Percentiles rank a stretch among this genome's conserved stretches.
These are phyloP conservation scores for Pseudozyma hubeiensis DNA, from an alignment of 1,284 basidiomycete genomes.

Conservation along the genomic window DNA sequence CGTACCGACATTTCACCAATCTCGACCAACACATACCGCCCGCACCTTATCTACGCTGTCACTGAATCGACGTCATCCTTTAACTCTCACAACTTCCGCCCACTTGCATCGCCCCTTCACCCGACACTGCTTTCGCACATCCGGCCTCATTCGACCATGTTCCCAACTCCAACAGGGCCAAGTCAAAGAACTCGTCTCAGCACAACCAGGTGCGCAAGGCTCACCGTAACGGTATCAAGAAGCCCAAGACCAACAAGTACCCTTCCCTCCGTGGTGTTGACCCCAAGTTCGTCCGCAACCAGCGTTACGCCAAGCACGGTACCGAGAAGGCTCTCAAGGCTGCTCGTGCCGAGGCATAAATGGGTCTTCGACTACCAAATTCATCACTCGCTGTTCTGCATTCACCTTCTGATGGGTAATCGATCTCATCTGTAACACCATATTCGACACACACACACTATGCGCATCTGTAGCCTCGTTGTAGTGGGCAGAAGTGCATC, in stretches of 20 bases:
- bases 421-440: constrained; percentile 17
- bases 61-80: too few relatives aligned
- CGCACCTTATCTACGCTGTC: neutral
- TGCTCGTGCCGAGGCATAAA: constrained; percentile 51
- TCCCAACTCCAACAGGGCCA: constrained; percentile 50
- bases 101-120: too few relatives aligned
- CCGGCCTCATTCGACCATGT: neutral
- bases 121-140: neutral
- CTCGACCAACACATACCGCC: constrained; percentile 1
- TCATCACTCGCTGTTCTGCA: neutral
- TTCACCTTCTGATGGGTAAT: neutral
- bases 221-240: constrained; percentile 83
- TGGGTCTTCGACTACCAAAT: too few relatives aligned
- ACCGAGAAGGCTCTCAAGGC: constrained; percentile 75
- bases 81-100: too few relatives aligned
- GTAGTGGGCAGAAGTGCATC: too few relatives aligned
- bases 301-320: constrained; percentile 80
- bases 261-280: constrained; percentile 90
- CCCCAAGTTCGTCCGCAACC: constrained; percentile 90
- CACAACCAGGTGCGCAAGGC: constrained; percentile 79
- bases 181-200: constrained; percentile 67
- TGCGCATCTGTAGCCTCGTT: too few relatives aligned
- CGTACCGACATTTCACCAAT: too few relatives aligned
- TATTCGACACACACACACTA: too few relatives aligned
- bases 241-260: constrained; percentile 76